Conservation (phyloP, 306 rosid species). For the Pueraria montana region DNA sequence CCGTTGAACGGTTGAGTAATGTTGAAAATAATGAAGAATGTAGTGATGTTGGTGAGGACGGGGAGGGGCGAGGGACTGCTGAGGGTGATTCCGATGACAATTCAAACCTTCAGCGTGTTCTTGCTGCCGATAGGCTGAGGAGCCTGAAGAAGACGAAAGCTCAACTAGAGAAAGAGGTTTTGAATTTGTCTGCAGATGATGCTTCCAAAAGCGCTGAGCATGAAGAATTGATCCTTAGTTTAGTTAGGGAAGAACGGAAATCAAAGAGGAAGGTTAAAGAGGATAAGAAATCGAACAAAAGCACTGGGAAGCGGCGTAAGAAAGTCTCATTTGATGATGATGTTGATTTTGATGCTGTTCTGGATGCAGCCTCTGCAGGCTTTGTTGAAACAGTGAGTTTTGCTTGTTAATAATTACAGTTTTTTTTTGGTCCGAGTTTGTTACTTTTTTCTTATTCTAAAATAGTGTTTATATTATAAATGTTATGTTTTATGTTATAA, state of each 20-base stretch:
- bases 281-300: conserved; percentile 52
- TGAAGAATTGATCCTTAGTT: conserved; percentile 54
- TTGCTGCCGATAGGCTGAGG: conserved; percentile 76
- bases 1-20: conserved; percentile 61
- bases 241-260: conserved; percentile 74
- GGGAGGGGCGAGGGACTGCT: conserved; percentile 44
- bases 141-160: conserved; percentile 79
- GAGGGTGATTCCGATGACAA: conserved; percentile 53
- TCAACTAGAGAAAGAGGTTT: conserved; percentile 75
- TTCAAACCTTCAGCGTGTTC: conserved; percentile 72
- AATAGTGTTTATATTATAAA: neutral
- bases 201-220: conserved; percentile 46
- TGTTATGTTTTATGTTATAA: conserved; percentile 7
- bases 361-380: conserved; percentile 95
- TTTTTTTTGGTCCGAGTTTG: conserved; percentile 11
- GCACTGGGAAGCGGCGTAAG: conserved; percentile 61
- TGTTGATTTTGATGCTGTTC: conserved; percentile 80
- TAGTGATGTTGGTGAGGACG: conserved; percentile 49
- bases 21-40: conserved; percentile 49
- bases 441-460: conserved; percentile 2
- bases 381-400: conserved; percentile 97
- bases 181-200: conserved; percentile 52
- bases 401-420: conserved; percentile 29
- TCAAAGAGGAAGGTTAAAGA: conserved; percentile 73
- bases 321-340: conserved; percentile 85